Evolutionary conservation across 495 filamentous ascomycete genomes (phyloP), one percentile per base, ranked within the genome.

Genomic region (Aspergillus egyptiacus): DNA sequence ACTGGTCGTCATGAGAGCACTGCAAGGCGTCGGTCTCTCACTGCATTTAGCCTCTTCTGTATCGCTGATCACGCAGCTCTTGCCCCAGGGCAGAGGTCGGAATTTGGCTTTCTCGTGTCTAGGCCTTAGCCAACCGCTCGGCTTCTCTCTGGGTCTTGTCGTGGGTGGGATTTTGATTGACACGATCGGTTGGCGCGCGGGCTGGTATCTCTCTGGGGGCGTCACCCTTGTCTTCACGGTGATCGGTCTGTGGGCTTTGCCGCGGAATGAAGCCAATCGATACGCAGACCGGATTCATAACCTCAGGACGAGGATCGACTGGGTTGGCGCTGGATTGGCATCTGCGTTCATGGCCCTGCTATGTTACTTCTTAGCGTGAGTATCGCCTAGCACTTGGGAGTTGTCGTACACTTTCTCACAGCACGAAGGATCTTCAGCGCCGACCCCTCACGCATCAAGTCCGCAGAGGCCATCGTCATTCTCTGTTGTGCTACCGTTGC

Each of bases 121-220:
- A 10, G 78, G 77, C 0, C 41, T 69, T 5, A 70, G 66, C 11
- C 65, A 70, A 46, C 71, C 72, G 0, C 35, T 79, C 13, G 79
- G 78, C 5, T 80, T 75, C 58, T 68, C 69, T 0, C 25, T 77
- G 15, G 78, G 79, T 0, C 62, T 82, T 0, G 65, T 82, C 0
- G 48, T 80, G 0, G 73, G 73, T 18, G 77, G 79, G 10, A 52
- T 79, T 6, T 67, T 80, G 25, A 57, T 70, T 2, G 56, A 74
- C 5, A 63, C 54, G 0, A 59, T 74, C 39, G 72, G 73, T 6
- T 80, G 75, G 77, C 45, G 75, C 11, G 62, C 56, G 25, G 72
- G 70, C 2, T 79, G 61, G 53, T 78, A 77, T 46, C 52, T 76
- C 17, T 55, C 60, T n/a, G 66, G 64, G 5, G 69, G 56, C 1